Evolutionary conservation across 2,329 filamentous ascomycete species (phyloP), one percentile per base, ranked within the genome.

Genomic region (Tolypocladium capitatum): DNA sequence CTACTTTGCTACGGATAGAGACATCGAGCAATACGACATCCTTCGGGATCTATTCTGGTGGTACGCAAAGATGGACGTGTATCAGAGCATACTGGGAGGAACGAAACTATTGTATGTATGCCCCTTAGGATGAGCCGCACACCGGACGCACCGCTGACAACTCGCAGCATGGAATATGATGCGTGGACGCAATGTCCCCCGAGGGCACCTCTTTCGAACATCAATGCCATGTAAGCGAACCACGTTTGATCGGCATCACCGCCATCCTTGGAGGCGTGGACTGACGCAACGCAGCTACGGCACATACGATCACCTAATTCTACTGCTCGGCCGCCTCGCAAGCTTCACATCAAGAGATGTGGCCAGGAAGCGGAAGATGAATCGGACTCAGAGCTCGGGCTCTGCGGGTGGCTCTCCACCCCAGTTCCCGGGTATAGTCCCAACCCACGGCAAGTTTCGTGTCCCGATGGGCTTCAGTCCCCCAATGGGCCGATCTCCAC

Each of bases 31-130:
- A 36, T 94, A 86, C 58, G 85, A 92, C 58, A 83, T 85, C 16
- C 73, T 92, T 35, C 80, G 85, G 53, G 92, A 97, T 65, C 68
- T 97, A 5, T 94, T 85, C 60, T 98, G 91, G 90, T 96, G 89
- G 86, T 96, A 90, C 62, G 83, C 79, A 57, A 94, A 95, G 64
- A 92, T 96, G 71, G 92, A 97, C 62, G 80, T 86, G 9, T 94
- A 91, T 56, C 91, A 96, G 63, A 89, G 86, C 60, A 79, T 96
- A 51, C 70, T 97, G 24, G 92, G 90, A 55, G 91, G 88, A 9
- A 90, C 91, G 38, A 76, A 76, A 52, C 71, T 94, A 43, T 83
- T 96, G 88, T 95, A 71, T 96, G 88, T 95, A 71, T 75, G 88
- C 75, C 24, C 36, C 14, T 44, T 45, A 28, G 21, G 30, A 14